A percentile compares a stretch with the other conserved stretches of the same genome.
These are phyloP conservation scores for Saprolegnia diclina DNA, from an alignment of 352 stramenopile genomes.

Conservation along the genomic window DNA sequence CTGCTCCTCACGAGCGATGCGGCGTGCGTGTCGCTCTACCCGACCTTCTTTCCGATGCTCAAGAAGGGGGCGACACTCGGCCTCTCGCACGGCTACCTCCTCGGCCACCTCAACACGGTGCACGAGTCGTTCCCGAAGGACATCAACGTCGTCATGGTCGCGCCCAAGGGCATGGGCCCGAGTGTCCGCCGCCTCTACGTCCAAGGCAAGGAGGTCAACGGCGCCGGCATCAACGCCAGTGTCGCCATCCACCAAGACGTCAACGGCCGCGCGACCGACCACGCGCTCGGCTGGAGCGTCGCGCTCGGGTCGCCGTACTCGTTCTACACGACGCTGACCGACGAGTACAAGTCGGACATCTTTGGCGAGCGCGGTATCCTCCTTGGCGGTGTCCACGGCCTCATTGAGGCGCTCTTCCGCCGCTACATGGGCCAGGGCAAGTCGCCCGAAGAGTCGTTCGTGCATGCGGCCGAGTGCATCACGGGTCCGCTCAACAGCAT, in stretches of 20 bases:
- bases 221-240: slow-evolving; percentile 96
- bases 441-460: slow-evolving; percentile 93
- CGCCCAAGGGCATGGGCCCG: slow-evolving; percentile 97
- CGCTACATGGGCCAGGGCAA: slow-evolving; percentile 94
- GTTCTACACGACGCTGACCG: slow-evolving; percentile 95
- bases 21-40: slow-evolving; percentile 93
- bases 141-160: slow-evolving; percentile 97
- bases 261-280: slow-evolving; percentile 91
- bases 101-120: slow-evolving; percentile 92
- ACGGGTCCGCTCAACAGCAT: slow-evolving; percentile 96
- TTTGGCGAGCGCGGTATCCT: slow-evolving; percentile 97
- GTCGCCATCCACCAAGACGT: slow-evolving; percentile 95
- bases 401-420: slow-evolving; percentile 96
- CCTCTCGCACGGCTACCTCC: slow-evolving; percentile 96
- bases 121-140: slow-evolving; percentile 92
- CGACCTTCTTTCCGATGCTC: slow-evolving; percentile 95
- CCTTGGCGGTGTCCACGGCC: slow-evolving; percentile 94
- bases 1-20: slow-evolving; percentile 96
- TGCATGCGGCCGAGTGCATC: slow-evolving; percentile 95
- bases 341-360: slow-evolving; percentile 98
- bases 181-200: slow-evolving; percentile 96
- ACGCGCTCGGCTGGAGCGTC: slow-evolving; percentile 96
- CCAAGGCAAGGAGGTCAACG: slow-evolving; percentile 97
- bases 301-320: slow-evolving; percentile 95
- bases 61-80: slow-evolving; percentile 94